Conservation (phyloP, 2,329 filamentous ascomycete species). For the Botrytis aclada region DNA sequence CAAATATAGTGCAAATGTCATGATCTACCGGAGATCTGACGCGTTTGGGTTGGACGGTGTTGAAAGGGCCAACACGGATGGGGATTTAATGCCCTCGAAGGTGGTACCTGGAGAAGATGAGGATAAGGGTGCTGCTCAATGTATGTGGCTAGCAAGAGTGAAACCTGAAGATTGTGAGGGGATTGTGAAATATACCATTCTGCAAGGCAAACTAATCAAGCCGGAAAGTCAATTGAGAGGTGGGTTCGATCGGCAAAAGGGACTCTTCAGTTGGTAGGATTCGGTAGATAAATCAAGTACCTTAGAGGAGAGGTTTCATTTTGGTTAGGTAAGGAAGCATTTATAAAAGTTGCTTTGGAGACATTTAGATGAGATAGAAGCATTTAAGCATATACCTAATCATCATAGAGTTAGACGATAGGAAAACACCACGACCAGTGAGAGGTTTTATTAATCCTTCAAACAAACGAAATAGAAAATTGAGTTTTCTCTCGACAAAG, state of each 20-base stretch:
- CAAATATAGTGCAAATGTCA: slow-evolving; percentile 92
- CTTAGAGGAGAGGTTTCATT: not conserved
- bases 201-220: slow-evolving; percentile 94
- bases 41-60: slow-evolving; percentile 37
- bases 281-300: not conserved
- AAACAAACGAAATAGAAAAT: not conserved
- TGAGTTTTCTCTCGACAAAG: not conserved
- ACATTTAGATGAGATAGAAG: slow-evolving; percentile 15
- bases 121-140: slow-evolving; percentile 68
- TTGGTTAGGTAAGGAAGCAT: slow-evolving; percentile 26
- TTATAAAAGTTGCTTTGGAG: slow-evolving; percentile 34
- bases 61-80: slow-evolving; percentile 37
- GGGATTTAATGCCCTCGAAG: slow-evolving; percentile 35
- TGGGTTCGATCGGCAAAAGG: slow-evolving; percentile 81
- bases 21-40: slow-evolving; percentile 69
- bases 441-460: not conserved
- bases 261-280: slow-evolving; percentile 78
- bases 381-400: not conserved
- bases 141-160: slow-evolving; percentile 88
- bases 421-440: not conserved
- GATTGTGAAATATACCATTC: slow-evolving; percentile 79
- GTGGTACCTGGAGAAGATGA: slow-evolving; percentile 36
- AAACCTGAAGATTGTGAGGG: slow-evolving; percentile 89
- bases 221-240: slow-evolving; percentile 80
- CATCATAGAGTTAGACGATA: slow-evolving; percentile 12